Evolutionary conservation across 164 flowering plant species (phyloP).

Genomic region (Echeveria elegans): DNA sequence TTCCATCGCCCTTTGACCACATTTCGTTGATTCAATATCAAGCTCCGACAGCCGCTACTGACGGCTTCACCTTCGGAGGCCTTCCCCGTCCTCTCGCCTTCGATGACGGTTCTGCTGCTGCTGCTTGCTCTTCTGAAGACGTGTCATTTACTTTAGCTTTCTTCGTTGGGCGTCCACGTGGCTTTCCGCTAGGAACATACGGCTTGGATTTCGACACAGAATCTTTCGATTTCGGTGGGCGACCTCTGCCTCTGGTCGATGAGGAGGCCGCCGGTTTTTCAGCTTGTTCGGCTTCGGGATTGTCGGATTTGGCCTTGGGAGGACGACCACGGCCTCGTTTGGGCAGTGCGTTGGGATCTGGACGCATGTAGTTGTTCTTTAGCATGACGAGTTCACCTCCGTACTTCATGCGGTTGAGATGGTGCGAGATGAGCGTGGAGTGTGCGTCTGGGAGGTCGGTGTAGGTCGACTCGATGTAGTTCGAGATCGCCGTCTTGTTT

Average conservation of each 20-base stretch:
- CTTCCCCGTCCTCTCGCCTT: constrained; percentile 40
- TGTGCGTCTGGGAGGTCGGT: constrained; percentile 58
- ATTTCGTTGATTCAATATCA: constrained; percentile 8
- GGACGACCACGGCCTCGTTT: constrained; percentile 89
- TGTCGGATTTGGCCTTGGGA: constrained; percentile 52
- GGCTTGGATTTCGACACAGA: constrained; percentile 19
- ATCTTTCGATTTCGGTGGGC: constrained; percentile 53
- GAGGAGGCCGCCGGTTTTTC: neutral
- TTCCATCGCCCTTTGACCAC: neutral
- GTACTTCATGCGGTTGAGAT: constrained; percentile 54
- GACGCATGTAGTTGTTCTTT: constrained; percentile 72
- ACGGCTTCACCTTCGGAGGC: constrained; percentile 60
- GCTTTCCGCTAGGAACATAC: constrained; percentile 21
- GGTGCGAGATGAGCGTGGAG: constrained; percentile 42
- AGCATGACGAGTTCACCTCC: constrained; percentile 50
- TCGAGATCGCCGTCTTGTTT: constrained; percentile 54
- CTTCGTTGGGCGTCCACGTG: constrained; percentile 66
- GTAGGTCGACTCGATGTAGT: constrained; percentile 53
- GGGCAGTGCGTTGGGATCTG: constrained; percentile 58
- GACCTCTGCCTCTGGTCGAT: constrained; percentile 17
- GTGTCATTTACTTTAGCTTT: constrained; percentile 17
- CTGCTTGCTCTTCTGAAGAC: constrained; percentile 7
- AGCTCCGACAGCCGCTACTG: constrained; percentile 29
- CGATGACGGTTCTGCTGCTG: neutral
- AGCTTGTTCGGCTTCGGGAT: neutral